Percentiles rank a stretch among this genome's conserved stretches.
Evolutionary conservation across 2,329 filamentous ascomycete genomes (phyloP).

Genomic region (Paecilomyces fulvus): DNA sequence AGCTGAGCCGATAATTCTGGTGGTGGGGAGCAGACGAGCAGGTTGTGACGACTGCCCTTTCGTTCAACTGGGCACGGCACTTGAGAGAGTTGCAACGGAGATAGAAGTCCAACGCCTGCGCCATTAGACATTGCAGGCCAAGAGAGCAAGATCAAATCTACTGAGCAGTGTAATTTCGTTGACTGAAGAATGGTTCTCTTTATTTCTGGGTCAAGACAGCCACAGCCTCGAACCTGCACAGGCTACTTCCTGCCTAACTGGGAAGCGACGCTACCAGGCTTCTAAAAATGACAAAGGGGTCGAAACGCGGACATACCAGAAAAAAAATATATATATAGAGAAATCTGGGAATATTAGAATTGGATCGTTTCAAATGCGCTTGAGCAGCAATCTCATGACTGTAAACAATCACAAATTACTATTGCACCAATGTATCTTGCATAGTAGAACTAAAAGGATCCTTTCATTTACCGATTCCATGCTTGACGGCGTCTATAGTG

Average conservation of each 20-base stretch:
- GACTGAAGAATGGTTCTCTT: neutral
- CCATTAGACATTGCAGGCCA: conserved; percentile 2
- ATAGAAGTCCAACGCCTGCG: conserved; percentile 57
- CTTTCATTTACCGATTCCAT: neutral
- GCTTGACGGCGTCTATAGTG: neutral
- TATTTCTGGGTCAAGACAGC: neutral
- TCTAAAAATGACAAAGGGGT: neutral
- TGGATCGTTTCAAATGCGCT: neutral
- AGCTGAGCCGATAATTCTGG: conserved; percentile 3
- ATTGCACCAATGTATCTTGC: neutral
- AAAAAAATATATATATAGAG: no score
- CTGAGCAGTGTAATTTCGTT: neutral
- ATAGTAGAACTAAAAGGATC: neutral
- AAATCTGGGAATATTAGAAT: neutral
- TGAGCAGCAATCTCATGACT: neutral
- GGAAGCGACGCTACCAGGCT: neutral
- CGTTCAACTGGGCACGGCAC: conserved; percentile 61
- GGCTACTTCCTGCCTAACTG: neutral
- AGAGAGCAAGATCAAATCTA: neutral
- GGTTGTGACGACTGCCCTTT: conserved; percentile 74
- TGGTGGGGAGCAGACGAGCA: conserved; percentile 56
- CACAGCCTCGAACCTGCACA: neutral
- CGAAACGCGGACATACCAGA: neutral
- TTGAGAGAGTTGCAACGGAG: conserved; percentile 73
- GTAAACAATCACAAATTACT: no score